These are phyloP conservation scores for Trichopus zeylanicus DNA, from an alignment of 116 monocot species.

Conservation along the genomic window DNA sequence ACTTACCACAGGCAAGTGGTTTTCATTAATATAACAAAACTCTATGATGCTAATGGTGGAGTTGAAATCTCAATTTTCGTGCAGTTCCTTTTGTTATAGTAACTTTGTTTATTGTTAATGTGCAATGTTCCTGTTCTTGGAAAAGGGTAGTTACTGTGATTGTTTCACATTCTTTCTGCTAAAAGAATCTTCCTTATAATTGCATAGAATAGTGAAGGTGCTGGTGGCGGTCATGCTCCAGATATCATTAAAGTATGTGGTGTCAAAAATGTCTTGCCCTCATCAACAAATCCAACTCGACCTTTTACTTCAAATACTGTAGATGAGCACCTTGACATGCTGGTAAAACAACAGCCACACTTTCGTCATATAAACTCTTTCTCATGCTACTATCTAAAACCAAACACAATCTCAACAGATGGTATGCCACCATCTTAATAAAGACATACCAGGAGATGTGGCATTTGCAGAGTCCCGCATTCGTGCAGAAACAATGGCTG, in stretches of 20 bases:
- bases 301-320: slow-evolving; percentile 93
- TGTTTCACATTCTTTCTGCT: no score
- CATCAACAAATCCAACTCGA: slow-evolving; percentile 94
- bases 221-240: slow-evolving; percentile 98
- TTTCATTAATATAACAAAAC: background rate
- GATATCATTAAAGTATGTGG: slow-evolving; percentile 99
- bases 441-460: slow-evolving; percentile 90
- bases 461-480: slow-evolving; percentile 95
- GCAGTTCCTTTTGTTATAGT: background rate
- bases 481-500: slow-evolving; percentile 89
- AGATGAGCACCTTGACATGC: slow-evolving; percentile 99
- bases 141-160: no score
- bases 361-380: background rate
- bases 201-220: slow-evolving; percentile 73
- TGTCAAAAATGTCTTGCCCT: slow-evolving; percentile 92
- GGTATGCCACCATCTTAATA: slow-evolving; percentile 94
- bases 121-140: no score
- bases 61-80: background rate
- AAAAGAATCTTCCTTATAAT: background rate
- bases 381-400: background rate
- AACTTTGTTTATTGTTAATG: no score
- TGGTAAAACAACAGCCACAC: slow-evolving; percentile 37
- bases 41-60: background rate
- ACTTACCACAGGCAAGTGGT: slow-evolving; percentile 78
- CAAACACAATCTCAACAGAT: slow-evolving; percentile 37